Conservation (phyloP, 73 alveolate genomes). For the Paramecium bursaria region DNA sequence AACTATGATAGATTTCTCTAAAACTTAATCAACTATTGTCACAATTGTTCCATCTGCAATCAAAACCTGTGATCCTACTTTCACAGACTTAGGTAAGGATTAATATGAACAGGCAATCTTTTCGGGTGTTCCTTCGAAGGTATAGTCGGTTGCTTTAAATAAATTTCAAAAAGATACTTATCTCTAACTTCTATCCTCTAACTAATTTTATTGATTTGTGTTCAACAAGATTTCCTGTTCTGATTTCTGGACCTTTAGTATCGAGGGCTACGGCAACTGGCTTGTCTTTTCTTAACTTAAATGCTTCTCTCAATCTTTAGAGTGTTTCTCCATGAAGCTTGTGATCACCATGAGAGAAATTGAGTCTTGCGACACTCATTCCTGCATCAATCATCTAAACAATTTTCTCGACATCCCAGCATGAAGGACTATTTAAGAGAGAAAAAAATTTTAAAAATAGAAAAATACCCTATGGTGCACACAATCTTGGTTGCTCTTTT, state of each 20-base stretch:
- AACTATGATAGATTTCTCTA: conserved; percentile 73
- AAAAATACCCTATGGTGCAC: conserved; percentile 90
- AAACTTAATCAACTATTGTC: conserved; percentile 78
- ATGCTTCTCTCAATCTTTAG: conserved; percentile 85
- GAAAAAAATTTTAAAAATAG: too few species aligned
- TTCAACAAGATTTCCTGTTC: conserved; percentile 91
- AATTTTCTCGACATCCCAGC: conserved; percentile 82
- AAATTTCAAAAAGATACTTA: conserved; percentile 48
- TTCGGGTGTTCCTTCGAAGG: conserved; percentile 84
- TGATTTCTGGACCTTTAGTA: conserved; percentile 97
- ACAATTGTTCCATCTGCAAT: conserved; percentile 91
- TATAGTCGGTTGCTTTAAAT: conserved; percentile 79
- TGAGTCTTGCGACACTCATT: conserved; percentile 95
- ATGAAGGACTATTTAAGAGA: conserved; percentile 73
- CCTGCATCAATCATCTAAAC: conserved; percentile 90
- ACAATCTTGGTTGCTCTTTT: conserved; percentile 88
- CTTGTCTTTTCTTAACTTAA: conserved; percentile 85
- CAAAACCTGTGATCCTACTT: conserved; percentile 81
- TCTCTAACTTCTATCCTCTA: conserved; percentile 86
- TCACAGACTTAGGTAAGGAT: conserved; percentile 83
- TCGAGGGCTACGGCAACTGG: conserved; percentile 90
- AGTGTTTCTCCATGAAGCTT: conserved; percentile 86
- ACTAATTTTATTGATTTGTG: conserved; percentile 76
- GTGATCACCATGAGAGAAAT: conserved; percentile 96
- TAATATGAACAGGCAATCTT: conserved; percentile 87